These are phyloP conservation scores for Golubevia pallescens DNA, from an alignment of 1,284 basidiomycete species.

Conservation along the genomic window DNA sequence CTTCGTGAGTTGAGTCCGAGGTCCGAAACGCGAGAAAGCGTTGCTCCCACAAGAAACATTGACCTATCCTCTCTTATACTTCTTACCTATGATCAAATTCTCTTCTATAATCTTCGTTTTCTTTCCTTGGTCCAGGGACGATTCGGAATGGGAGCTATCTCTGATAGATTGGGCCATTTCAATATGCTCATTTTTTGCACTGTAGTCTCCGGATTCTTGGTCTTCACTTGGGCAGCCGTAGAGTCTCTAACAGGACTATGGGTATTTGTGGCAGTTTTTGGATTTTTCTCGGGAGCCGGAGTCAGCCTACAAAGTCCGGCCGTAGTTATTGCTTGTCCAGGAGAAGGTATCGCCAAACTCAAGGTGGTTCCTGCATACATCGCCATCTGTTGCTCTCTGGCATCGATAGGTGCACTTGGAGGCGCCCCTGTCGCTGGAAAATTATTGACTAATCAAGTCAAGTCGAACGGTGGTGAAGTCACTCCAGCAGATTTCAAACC, in stretches of 20 bases:
- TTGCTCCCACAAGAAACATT: too few relatives aligned
- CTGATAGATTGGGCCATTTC: background rate
- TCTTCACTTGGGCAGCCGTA: background rate
- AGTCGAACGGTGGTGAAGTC: too few relatives aligned
- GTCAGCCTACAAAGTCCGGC: background rate
- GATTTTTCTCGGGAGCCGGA: background rate
- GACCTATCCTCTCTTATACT: too few relatives aligned
- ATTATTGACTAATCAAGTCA: too few relatives aligned
- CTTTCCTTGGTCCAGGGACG: too few relatives aligned
- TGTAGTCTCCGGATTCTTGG: background rate
- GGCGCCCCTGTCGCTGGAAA: background rate
- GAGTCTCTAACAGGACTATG: background rate
- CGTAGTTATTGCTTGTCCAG: background rate
- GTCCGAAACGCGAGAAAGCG: too few relatives aligned
- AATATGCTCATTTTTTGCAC: background rate
- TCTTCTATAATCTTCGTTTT: too few relatives aligned
- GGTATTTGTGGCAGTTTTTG: background rate
- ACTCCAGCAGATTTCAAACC: too few relatives aligned
- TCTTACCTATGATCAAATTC: too few relatives aligned
- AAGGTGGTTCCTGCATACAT: background rate
- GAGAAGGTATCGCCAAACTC: background rate
- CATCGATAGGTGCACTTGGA: background rate
- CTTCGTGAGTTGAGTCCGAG: conserved; percentile 2
- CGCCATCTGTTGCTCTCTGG: background rate
- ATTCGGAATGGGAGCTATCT: background rate